phyloP scores from a whole-genome alignment of 768 basidiomycete genomes.

The Goffeauzyma gilvescens region DNA sequence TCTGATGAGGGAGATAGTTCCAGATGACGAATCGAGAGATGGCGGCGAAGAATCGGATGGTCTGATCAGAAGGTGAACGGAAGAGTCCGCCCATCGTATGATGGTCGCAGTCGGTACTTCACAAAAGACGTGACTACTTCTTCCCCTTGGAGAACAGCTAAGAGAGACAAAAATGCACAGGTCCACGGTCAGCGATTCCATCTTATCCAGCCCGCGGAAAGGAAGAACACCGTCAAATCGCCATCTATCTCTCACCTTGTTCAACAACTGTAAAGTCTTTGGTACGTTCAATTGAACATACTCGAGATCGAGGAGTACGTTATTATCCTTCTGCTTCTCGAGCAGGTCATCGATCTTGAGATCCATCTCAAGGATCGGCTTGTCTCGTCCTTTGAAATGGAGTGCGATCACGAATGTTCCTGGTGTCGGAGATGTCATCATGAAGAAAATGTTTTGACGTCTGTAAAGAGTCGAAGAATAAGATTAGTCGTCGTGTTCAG shows the following conservation, averaged over 20 bases:
- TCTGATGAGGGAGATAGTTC: too few species aligned
- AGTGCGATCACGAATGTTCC: conserved; percentile 97
- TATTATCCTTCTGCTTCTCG: conserved; percentile 99
- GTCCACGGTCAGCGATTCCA: too few species aligned
- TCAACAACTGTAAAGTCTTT: conserved; percentile 74
- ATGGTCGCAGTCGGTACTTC: too few species aligned
- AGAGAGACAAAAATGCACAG: too few species aligned
- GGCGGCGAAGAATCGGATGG: too few species aligned
- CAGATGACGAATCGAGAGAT: too few species aligned
- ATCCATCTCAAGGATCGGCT: conserved; percentile 99
- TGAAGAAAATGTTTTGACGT: conserved; percentile 96
- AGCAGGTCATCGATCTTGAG: conserved; percentile 93
- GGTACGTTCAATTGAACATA: conserved; percentile 95
- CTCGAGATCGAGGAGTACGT: conserved; percentile 84
- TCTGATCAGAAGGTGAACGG: too few species aligned
- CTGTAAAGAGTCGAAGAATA: conserved; percentile 36
- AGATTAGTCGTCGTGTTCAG: too few species aligned
- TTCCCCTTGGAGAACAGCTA: too few species aligned
- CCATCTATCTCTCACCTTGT: conserved; percentile 50
- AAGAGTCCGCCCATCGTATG: too few species aligned
- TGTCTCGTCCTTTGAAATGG: conserved; percentile 96
- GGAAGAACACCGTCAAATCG: not conserved
- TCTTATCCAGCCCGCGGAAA: too few species aligned
- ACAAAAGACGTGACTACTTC: too few species aligned
- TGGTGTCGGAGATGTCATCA: conserved; percentile 89